Evolutionary conservation across 257 asterid genomes (phyloP).

Genomic region (Solanum boliviense): DNA sequence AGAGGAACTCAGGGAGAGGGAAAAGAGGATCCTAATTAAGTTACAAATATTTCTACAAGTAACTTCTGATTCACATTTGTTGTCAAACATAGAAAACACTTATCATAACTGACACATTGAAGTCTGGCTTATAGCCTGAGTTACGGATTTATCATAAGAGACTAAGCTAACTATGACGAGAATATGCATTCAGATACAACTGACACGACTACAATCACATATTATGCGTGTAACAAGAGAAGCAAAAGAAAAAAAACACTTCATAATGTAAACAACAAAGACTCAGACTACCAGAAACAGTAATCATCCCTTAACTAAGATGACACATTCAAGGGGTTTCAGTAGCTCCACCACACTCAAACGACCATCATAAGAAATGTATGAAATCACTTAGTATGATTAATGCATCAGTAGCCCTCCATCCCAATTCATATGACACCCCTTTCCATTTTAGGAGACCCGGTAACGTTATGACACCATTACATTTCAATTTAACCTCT

Average conservation of each 20-base stretch:
- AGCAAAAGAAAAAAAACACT: not conserved
- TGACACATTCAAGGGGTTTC: not conserved
- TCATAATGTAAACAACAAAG: not conserved
- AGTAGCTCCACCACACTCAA: not conserved
- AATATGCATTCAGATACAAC: not conserved
- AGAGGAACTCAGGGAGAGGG: not conserved
- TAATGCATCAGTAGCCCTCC: not conserved
- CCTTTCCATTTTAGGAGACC: not conserved
- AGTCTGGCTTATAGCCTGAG: not conserved
- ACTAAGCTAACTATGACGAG: not conserved
- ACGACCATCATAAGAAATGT: not conserved
- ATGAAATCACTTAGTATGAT: not conserved
- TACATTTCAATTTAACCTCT: not conserved
- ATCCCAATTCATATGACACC: not conserved
- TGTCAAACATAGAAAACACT: not conserved
- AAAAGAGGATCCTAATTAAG: not conserved
- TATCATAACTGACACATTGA: not conserved
- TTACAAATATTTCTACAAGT: not conserved
- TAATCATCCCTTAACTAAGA: not conserved
- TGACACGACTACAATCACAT: not conserved
- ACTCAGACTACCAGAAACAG: not conserved
- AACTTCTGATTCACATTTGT: not conserved
- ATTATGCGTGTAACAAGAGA: not conserved
- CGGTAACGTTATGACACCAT: not conserved
- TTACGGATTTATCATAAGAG: not conserved